Evolutionary conservation across 208 protist species (phyloP), one percentile per base, ranked within the genome.

Genomic region (Naegleria lovaniensis): DNA sequence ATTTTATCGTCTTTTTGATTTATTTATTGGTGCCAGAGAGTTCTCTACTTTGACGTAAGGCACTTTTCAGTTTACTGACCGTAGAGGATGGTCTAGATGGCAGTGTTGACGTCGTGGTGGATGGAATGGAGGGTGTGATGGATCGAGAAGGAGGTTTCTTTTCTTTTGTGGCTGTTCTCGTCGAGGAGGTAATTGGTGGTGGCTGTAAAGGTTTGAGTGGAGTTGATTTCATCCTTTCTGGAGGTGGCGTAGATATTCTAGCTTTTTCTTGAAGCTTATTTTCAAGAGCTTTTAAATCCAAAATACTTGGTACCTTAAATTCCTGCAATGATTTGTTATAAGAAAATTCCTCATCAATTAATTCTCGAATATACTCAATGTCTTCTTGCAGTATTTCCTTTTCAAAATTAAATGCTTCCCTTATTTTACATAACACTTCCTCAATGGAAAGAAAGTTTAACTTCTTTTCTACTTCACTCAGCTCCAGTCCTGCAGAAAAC

Each of bases 381-480:
- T 48, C 40, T 5, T 85, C 83, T 13, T 43, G 5, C 38, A 85
- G 29, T 19, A 33, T 33, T 48, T 43, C 16, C 16, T 85, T 85
- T 85, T 85, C 83, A 48, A 43, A 40, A 29, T 29, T 9, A 22
- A 85, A 48, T 0, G 40, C 40, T 19, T 85, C 83, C 15, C 83
- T 0, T 33, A 85, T 40, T 33, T 85, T 40, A 33, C 16, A 13
- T 5, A 85, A 1, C 5, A 48, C 15, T 85, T 85, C 38, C 9
- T 85, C 36, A 40, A 85, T 43, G n/a, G 11, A 38, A 85, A 85
- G 7, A 43, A 85, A 85, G 48, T 85, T 85, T 85, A 85, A 79
- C 25, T 79, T 0, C 36, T 79, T 79, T 79, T 79, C 83, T 29
- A 39, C 38, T 29, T 48, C 40, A 13, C 29, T 40, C 13, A 39